Evolutionary conservation across 768 basidiomycete genomes (phyloP).

Genomic region (Cystofilobasidium capitatum): DNA sequence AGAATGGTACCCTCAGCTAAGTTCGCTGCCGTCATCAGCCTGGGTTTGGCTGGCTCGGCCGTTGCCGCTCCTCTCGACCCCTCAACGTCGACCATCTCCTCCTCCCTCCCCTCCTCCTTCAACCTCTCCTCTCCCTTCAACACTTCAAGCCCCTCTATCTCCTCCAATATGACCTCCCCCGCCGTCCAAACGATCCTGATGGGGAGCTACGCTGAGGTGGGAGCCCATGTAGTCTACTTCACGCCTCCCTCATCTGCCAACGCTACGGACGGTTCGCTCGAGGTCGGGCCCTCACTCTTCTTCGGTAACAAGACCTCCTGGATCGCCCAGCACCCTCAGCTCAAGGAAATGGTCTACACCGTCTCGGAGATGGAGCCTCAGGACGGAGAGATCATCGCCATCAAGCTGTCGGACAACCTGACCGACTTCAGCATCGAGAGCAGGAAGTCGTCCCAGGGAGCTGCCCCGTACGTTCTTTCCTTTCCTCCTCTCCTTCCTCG

Average conservation of each 20-base stretch:
- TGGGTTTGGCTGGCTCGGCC: background rate
- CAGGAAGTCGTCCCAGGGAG: slow-evolving; percentile 3
- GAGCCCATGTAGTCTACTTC: slow-evolving; percentile 10
- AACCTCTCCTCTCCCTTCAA: background rate
- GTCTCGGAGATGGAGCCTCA: slow-evolving; percentile 14
- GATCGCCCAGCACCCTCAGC: slow-evolving; percentile 16
- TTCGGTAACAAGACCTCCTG: background rate
- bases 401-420: background rate
- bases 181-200: background rate
- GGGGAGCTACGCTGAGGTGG: slow-evolving; percentile 7
- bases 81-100: background rate
- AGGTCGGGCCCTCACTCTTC: background rate
- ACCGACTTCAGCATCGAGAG: background rate
- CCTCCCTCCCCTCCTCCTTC: background rate
- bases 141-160: background rate
- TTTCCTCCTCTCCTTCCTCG: background rate
- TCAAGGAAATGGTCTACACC: slow-evolving; percentile 17
- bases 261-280: slow-evolving; percentile 17
- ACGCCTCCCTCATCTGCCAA: slow-evolving; percentile 12
- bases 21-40: too few species aligned
- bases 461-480: slow-evolving; percentile 2
- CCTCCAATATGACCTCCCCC: background rate
- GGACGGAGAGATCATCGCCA: slow-evolving; percentile 10
- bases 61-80: background rate
- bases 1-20: too few species aligned